Base-by-base conservation (phyloP, 2,329 filamentous ascomycete species). In the Emmonsiellopsis sp. region DNA sequence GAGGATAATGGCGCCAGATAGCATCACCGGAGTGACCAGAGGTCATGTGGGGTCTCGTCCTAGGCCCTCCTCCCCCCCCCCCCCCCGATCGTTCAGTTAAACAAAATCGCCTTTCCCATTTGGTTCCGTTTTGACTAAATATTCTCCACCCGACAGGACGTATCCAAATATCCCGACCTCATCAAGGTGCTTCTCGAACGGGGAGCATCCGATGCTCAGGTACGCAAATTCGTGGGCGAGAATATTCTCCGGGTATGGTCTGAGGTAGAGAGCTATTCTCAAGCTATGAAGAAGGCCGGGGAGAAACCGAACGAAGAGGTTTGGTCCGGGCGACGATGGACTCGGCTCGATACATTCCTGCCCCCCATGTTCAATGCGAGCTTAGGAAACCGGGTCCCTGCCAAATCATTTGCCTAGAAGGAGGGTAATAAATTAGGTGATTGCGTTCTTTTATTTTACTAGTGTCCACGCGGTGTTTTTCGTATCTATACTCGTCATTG, bases 131-230 rank as follows among this genome's bases (percentile, higher is more conserved):
- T 31, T 36, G 9, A n/a, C 21, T 31, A 21, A 45, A 14, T 14
- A 2, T 49, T 17, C 13, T 27, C 33, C 32, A 46, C 21, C 17
- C 11, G 27, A 36, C 27, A 61, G 59, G 58, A 61, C 45, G 58
- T 59, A n/a, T 60, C 61, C 13, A 56, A 60, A 51, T 62, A 60
- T 40, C 60, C 61, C 11, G 44, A 53, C 37, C 50, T 62, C 9
- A 53, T 60, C 17, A 57, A 56, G 42, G 14, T 44, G 6, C 47
- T 62, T 3, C 55, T 74, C 6, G 65, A 71, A 37, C 62, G 69
- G 7, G 71, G 71, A 1, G 70, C 69, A 0, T 71, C 68, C 0
- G 65, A 71, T 50, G 65, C 68, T 13, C 67, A 73, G 56, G 57
- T 71, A 5, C 60, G 61, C 1, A 68, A 68, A 54, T 64, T 71